Conservation (phyloP, 2,329 filamentous ascomycete genomes). For the Lizonia empirigonia region DNA sequence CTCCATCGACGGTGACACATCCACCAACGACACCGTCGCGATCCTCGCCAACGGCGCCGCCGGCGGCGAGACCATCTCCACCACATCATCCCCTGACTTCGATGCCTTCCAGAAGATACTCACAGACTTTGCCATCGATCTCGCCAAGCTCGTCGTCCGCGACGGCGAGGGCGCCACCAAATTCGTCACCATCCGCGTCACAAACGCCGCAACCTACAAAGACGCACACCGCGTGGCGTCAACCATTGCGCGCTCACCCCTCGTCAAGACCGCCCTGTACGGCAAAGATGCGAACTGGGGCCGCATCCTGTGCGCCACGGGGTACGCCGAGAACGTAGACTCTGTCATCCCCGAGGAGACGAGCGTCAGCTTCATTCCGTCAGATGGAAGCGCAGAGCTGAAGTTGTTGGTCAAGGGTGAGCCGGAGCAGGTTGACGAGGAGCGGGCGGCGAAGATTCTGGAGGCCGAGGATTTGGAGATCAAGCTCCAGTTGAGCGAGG, state of each 20-base stretch:
- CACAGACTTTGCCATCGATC: constrained; percentile 77
- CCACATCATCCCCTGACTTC: constrained; percentile 66
- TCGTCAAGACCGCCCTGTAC: constrained; percentile 97
- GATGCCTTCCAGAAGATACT: constrained; percentile 72
- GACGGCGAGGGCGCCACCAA: constrained; percentile 98
- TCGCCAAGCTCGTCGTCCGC: constrained; percentile 91
- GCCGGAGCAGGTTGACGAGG: constrained; percentile 79
- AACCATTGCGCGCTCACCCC: constrained; percentile 85
- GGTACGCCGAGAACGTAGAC: constrained; percentile 72
- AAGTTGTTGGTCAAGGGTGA: constrained; percentile 79
- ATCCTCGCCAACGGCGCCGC: constrained; percentile 95
- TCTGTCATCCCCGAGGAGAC: constrained; percentile 72
- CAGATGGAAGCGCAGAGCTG: constrained; percentile 76
- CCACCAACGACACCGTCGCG: constrained; percentile 94
- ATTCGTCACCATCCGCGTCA: constrained; percentile 90
- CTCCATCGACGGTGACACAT: constrained; percentile 95
- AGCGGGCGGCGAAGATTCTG: constrained; percentile 75
- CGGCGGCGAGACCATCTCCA: constrained; percentile 68
- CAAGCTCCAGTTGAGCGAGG: constrained; percentile 72
- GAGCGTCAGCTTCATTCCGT: constrained; percentile 77
- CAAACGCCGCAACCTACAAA: constrained; percentile 70
- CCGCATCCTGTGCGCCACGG: constrained; percentile 91
- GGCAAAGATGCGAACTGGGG: constrained; percentile 99
- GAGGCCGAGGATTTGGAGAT: constrained; percentile 80
- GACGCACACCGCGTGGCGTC: constrained; percentile 81